Base-by-base conservation (phyloP, 1,284 basidiomycete genomes). In the Pseudozyma sp. region DNA sequence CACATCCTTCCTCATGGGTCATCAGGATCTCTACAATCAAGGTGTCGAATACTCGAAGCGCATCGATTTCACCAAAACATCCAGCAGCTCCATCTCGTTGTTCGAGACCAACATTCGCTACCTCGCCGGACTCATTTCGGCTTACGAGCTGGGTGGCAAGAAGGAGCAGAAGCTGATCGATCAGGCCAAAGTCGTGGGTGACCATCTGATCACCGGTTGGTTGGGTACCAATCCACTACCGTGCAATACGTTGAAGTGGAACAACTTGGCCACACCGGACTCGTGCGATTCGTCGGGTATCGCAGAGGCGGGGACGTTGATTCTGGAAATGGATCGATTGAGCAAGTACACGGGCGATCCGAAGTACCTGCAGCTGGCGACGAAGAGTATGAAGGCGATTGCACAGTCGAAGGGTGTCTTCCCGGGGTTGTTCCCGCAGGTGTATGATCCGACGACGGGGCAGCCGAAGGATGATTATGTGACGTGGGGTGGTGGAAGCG, bases 81-180 rank as follows among this genome's bases (percentile, higher is more conserved):
- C 46, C 6, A 52, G 52, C 16, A 31, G 31, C 11, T 37, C 34
- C 10, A 76, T 81, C 53, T 75, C 73, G 45, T 44, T 81, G 8
- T 81, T 81, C 35, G 80, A 81, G 55, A 81, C 80, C 39, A 81
- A 73, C 54, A 82, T 82, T 50, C 65, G 81, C 0, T 79, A 81
- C 35, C 62, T 82, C 16, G 81, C 68, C n/a, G 80, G 80, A 11
- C 45, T 81, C 5, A 60, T 82, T 37, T 69, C 63, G 5, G 73
- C 80, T 1, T 82, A 81, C 59, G 81, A 82, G 56, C 63, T 81
- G 16, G 70, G 61, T 14, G 80, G 77, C 14, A 70, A 75, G 51
- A 72, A 63, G 52, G 59, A 81, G 31, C 37, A 54, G 13, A 72
- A 60, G 37, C 60, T 82, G 7, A 54, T 82, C 17, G 61, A 76